These are phyloP conservation scores for Nymphaea colorata DNA, from an alignment of 164 flowering plant species.

Conservation along the genomic window DNA sequence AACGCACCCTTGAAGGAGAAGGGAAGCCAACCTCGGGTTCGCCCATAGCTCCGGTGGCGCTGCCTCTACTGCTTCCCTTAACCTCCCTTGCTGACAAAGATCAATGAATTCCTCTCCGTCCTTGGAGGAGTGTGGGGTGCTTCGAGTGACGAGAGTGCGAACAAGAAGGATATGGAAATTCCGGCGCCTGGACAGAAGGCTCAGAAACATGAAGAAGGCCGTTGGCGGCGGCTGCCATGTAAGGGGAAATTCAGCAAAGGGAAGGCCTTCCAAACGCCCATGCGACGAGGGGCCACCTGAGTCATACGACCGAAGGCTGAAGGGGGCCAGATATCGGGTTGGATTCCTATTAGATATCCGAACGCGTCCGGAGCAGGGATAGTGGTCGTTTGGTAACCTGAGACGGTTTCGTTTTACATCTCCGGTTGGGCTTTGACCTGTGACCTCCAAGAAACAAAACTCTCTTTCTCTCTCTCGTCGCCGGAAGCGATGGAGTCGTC, in stretches of 20 bases:
- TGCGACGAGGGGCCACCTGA: too few relatives aligned
- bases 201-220: background rate
- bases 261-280: too few relatives aligned
- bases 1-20: constrained; percentile 42
- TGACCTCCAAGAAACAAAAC: too few relatives aligned
- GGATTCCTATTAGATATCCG: too few relatives aligned
- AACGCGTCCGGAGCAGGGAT: too few relatives aligned
- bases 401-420: too few relatives aligned
- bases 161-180: background rate
- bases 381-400: too few relatives aligned
- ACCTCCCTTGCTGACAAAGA: constrained; percentile 35
- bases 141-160: background rate
- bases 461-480: background rate
- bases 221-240: background rate
- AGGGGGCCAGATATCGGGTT: too few relatives aligned
- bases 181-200: background rate
- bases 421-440: too few relatives aligned
- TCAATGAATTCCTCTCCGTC: constrained; percentile 9
- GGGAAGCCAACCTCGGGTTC: constrained; percentile 38
- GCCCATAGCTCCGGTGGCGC: constrained; percentile 31
- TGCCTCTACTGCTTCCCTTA: constrained; percentile 34
- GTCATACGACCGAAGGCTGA: too few relatives aligned
- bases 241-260: too few relatives aligned
- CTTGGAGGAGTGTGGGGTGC: background rate
- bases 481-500: constrained; percentile 1